A percentile compares a stretch with the other conserved stretches of the same genome.
These are phyloP conservation scores for Prunella vulgaris DNA, from an alignment of 257 asterid species.

Conservation along the genomic window DNA sequence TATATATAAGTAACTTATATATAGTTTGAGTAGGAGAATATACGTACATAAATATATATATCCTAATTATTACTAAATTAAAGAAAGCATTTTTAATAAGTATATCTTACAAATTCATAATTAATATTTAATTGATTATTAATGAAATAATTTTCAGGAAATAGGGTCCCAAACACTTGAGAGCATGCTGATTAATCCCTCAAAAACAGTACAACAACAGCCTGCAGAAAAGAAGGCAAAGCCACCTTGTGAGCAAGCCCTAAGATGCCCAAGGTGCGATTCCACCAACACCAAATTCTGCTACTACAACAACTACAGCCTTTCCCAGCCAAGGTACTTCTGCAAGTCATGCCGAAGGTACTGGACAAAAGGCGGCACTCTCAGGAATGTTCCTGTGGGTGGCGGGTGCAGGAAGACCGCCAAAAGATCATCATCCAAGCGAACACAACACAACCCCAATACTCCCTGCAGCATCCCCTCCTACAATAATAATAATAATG, in stretches of 20 bases:
- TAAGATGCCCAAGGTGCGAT: slow-evolving; percentile 83
- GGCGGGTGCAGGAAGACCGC: slow-evolving; percentile 73
- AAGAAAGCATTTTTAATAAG: no score
- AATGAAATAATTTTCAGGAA: no score
- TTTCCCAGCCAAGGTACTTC: slow-evolving; percentile 78
- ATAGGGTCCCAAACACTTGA: slow-evolving; percentile 60
- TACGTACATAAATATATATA: no score
- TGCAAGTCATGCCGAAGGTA: slow-evolving; percentile 85
- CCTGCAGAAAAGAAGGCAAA: slow-evolving; percentile 59
- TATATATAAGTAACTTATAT: no score
- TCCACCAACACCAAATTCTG: slow-evolving; percentile 83
- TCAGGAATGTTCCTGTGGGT: slow-evolving; percentile 80
- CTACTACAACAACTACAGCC: slow-evolving; percentile 87
- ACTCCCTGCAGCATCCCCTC: slow-evolving; percentile 28
- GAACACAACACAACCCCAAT: slow-evolving; percentile 20
- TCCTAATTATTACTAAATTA: no score
- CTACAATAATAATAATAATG: no score
- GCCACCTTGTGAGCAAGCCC: slow-evolving; percentile 56
- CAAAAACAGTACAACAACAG: slow-evolving; percentile 31
- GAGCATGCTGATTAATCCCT: slow-evolving; percentile 54
- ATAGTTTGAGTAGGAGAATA: no score
- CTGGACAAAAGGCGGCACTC: slow-evolving; percentile 90
- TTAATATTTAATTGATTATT: no score
- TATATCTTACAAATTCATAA: no score
- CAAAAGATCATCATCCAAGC: slow-evolving; percentile 48